Conservation (phyloP, 225 moss, liverwort and hornwort species). For the Takakia lepidozioides region DNA sequence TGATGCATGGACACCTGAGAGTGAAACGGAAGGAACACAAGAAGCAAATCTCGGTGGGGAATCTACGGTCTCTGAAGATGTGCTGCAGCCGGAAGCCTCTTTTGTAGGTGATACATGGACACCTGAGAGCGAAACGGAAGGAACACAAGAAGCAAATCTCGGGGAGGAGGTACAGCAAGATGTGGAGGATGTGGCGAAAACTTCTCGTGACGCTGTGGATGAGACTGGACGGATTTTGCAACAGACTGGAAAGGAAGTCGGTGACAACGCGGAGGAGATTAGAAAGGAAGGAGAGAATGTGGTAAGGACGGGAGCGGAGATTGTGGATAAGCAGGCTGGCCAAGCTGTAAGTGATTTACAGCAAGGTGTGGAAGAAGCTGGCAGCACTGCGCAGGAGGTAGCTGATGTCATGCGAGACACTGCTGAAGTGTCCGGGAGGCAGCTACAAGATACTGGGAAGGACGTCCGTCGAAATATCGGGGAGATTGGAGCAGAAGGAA, state of each 20-base stretch:
- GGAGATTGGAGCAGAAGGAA: constrained; percentile 36
- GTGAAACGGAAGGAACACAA: neutral
- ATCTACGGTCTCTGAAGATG: neutral
- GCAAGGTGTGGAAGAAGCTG: constrained; percentile 46
- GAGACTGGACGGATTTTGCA: constrained; percentile 21
- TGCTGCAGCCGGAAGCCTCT: constrained; percentile 1
- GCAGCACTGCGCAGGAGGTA: constrained; percentile 41
- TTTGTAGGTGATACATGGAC: constrained; percentile 28
- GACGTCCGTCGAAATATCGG: constrained; percentile 24
- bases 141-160: too few relatives aligned
- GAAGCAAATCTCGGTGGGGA: constrained; percentile 1
- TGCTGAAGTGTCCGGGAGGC: constrained; percentile 36
- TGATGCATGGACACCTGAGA: constrained; percentile 9
- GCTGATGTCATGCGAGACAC: constrained; percentile 38
- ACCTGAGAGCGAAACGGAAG: neutral
- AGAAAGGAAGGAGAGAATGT: constrained; percentile 10
- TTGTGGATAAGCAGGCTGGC: constrained; percentile 19
- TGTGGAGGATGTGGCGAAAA: constrained; percentile 18
- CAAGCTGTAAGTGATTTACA: constrained; percentile 26
- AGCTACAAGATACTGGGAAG: constrained; percentile 22
- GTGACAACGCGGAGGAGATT: constrained; percentile 22
- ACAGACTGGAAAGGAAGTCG: constrained; percentile 12
- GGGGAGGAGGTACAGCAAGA: constrained; percentile 29
- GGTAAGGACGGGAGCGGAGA: constrained; percentile 9
- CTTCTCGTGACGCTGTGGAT: constrained; percentile 19